Percentiles rank a stretch among this genome's conserved stretches.
Conservation (phyloP, 768 basidiomycete genomes). For the Sistotremastrum suecicum region DNA sequence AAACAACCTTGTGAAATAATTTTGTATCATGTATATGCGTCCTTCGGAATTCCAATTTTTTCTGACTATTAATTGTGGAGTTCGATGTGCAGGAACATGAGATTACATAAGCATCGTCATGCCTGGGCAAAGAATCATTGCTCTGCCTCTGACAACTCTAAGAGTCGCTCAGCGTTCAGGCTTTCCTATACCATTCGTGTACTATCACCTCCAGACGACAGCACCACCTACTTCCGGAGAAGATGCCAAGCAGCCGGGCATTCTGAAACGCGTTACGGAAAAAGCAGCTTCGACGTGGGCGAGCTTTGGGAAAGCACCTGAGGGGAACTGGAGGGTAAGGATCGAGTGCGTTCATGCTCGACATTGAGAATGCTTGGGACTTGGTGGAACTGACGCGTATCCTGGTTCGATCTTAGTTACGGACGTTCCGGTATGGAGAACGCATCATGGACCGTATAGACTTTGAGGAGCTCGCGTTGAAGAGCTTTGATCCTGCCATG, state of each 20-base stretch:
- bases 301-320: slow-evolving; percentile 47
- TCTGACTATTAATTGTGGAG: too few species aligned
- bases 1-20: neutral
- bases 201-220: slow-evolving; percentile 26
- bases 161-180: neutral
- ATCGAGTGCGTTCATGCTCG: slow-evolving; percentile 5
- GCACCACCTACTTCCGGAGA: slow-evolving; percentile 8
- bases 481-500: slow-evolving; percentile 54
- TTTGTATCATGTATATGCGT: too few species aligned
- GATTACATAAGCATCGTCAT: too few species aligned
- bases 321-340: slow-evolving; percentile 63
- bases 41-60: too few species aligned
- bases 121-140: neutral
- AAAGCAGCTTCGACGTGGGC: slow-evolving; percentile 51
- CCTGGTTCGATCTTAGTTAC: neutral
- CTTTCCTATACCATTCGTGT: slow-evolving; percentile 15
- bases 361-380: neutral
- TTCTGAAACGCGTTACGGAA: slow-evolving; percentile 31
- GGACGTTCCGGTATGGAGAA: slow-evolving; percentile 47
- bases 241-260: slow-evolving; percentile 22
- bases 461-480: slow-evolving; percentile 69
- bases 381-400: neutral
- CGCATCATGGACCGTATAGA: slow-evolving; percentile 57
- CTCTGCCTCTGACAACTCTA: neutral
- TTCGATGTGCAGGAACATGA: too few species aligned